These are phyloP conservation scores for Trichosanthes truncata DNA, from an alignment of 306 rosid species.

Conservation along the genomic window DNA sequence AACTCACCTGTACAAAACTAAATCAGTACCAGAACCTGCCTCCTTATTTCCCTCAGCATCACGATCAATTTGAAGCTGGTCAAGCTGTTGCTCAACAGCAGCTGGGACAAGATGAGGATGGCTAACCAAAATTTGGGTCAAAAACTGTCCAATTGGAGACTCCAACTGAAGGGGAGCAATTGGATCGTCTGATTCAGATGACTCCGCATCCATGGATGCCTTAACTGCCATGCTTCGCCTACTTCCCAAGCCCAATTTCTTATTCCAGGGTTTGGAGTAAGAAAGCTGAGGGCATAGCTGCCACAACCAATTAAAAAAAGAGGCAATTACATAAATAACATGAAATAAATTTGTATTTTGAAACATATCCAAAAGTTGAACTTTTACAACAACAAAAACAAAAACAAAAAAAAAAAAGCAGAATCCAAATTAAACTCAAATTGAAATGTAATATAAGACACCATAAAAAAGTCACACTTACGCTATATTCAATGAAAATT, in stretches of 20 bases:
- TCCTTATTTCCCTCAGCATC: constrained; percentile 53
- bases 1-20: constrained; percentile 69
- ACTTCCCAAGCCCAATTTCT: constrained; percentile 26
- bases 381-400: too few relatives aligned
- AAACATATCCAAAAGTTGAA: not conserved
- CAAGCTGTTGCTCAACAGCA: constrained; percentile 88
- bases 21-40: constrained; percentile 54
- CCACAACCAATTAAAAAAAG: not conserved
- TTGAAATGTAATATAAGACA: not conserved
- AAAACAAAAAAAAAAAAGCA: not conserved
- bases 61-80: constrained; percentile 79
- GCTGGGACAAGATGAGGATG: constrained; percentile 98
- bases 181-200: constrained; percentile 31
- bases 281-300: constrained; percentile 35
- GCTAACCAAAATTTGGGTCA: constrained; percentile 61
- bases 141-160: constrained; percentile 86
- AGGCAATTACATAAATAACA: not conserved
- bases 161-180: constrained; percentile 86
- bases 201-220: constrained; percentile 32
- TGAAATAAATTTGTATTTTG: not conserved
- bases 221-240: constrained; percentile 40
- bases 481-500: not conserved
- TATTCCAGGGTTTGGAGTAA: constrained; percentile 29
- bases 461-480: not conserved
- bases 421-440: not conserved